Base-by-base conservation (phyloP, 2,329 filamentous ascomycete genomes). In the Aspergillus sp. region DNA sequence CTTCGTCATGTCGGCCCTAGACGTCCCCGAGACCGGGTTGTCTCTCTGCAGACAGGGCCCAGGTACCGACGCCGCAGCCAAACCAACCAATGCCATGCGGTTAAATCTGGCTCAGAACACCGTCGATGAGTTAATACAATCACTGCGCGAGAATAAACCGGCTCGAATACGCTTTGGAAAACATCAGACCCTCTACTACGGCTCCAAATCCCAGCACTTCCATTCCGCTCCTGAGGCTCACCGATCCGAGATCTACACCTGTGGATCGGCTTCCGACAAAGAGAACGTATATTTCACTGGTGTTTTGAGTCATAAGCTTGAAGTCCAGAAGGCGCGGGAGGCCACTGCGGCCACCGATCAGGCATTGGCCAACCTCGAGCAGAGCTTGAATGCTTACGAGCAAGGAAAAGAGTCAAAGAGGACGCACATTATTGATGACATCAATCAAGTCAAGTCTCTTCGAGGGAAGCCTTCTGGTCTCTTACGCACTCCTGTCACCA, bases 351-450 rank as follows among this genome's bases (percentile, higher is more conserved):
- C 76, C 51, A 75, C 75, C 35, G 81, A 84, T 62, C 75, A 77
- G 50, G 81, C 81, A 23, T 64, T 84, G 63, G 78, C 78, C 46
- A 75, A 74, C 35, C 70, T 84, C 46, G 76, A 82, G 63, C 79
- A 73, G 61, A 82, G 73, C 58, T 71, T 84, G 62, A 81, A 75
- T 51, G 76, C 78, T 19, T 74, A 80, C 45, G 73, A 81, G 59
- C 73, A 81, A 59, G 74, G 80, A 54, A 82, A 82, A 65, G 75
- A 82, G 63, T 79, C 79, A 33, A 81, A 79, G 62, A 78, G 77
- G 70, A 70, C 68, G 2, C 64, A 66, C 46, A 57, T 71, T 32
- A 67, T 72, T 46, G 63, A 62, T 15, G 59, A 60, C 41, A 62
- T 67, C 27, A 60, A 66, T 53, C 63, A 72, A 49, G 60, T 68